These are phyloP conservation scores for Usnea hakonensis DNA, from an alignment of 495 filamentous ascomycete species.

Conservation along the genomic window DNA sequence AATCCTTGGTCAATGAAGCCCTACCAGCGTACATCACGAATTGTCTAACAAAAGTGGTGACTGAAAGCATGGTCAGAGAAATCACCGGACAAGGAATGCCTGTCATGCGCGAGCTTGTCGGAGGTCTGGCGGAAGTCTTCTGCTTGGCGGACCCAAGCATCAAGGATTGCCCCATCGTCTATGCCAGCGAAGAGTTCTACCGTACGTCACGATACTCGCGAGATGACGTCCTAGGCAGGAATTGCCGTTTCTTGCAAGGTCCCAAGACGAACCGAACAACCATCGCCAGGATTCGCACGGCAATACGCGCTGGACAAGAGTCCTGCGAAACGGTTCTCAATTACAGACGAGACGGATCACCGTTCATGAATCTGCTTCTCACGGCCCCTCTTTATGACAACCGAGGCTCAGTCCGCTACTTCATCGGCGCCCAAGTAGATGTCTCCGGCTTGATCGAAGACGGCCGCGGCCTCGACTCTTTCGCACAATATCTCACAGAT, in stretches of 20 bases:
- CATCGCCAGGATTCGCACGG: conserved; percentile 40
- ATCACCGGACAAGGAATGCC: conserved; percentile 51
- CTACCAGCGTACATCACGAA: conserved; percentile 65
- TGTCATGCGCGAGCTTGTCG: conserved; percentile 52
- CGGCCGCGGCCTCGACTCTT: conserved; percentile 48
- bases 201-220: conserved; percentile 55
- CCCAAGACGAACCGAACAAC: conserved; percentile 45
- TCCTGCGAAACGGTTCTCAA: conserved; percentile 37
- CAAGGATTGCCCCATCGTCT: conserved; percentile 68
- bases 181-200: conserved; percentile 65
- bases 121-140: conserved; percentile 69
- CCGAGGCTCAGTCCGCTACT: conserved; percentile 49
- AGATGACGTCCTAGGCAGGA: conserved; percentile 50
- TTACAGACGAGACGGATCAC: conserved; percentile 50
- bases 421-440: conserved; percentile 57
- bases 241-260: conserved; percentile 58
- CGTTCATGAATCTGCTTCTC: conserved; percentile 64
- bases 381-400: conserved; percentile 55
- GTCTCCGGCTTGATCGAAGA: conserved; percentile 52
- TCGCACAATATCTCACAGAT: conserved; percentile 32
- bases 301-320: conserved; percentile 46
- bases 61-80: conserved; percentile 47
- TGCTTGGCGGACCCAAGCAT: conserved; percentile 69
- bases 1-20: conserved; percentile 55
- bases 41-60: conserved; percentile 51